A percentile compares a stretch with the other conserved stretches of the same genome.
Evolutionary conservation across 768 basidiomycete species (phyloP).

Genomic region (Boletus rufocinnamomeus): DNA sequence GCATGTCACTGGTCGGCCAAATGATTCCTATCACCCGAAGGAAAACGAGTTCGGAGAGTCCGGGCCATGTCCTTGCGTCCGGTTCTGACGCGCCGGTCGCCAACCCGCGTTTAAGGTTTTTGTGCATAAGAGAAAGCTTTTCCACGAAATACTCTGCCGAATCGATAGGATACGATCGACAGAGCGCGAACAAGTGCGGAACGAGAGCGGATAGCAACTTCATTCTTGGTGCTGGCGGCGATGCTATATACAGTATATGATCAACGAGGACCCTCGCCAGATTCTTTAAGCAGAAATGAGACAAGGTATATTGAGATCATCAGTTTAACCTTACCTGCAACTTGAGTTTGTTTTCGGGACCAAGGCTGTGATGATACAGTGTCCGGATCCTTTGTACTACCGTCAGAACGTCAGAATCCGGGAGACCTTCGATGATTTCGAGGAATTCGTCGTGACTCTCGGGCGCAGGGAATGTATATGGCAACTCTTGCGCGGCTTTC

Average conservation of each 20-base stretch:
- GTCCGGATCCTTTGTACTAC: conserved; percentile 91
- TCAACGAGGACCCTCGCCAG: conserved; percentile 82
- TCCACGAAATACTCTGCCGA: conserved; percentile 76
- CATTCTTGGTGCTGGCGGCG: conserved; percentile 62
- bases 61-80: conserved; percentile 86
- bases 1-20: conserved; percentile 96
- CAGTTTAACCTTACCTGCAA: conserved; percentile 65
- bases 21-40: conserved; percentile 76
- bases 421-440: conserved; percentile 70
- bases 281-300: conserved; percentile 44
- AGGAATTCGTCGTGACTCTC: conserved; percentile 85
- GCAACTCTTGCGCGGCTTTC: conserved; percentile 60
- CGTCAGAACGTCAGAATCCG: conserved; percentile 70
- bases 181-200: conserved; percentile 78
- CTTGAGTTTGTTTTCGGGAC: conserved; percentile 87
- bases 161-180: conserved; percentile 77
- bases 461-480: conserved; percentile 93
- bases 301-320: neutral
- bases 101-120: conserved; percentile 86
- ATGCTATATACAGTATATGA: conserved; percentile 77
- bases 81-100: conserved; percentile 60
- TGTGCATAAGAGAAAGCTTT: conserved; percentile 90
- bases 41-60: conserved; percentile 75
- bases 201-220: conserved; percentile 62
- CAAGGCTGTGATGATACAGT: conserved; percentile 90